Conservation (phyloP, 2,329 filamentous ascomycete species). For the Botrytis sinoallii region DNA sequence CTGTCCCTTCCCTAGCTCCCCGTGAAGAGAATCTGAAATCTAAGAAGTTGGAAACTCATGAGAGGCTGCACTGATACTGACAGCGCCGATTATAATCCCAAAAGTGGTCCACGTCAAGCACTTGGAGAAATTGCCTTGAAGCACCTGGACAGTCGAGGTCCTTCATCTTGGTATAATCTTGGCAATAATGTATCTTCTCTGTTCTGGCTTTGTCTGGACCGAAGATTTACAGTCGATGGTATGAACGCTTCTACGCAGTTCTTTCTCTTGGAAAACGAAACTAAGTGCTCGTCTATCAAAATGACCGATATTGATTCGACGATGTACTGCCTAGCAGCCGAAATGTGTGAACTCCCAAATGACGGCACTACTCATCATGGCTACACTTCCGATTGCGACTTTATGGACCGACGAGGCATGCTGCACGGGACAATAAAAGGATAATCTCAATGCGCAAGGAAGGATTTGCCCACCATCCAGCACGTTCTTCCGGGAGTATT, state of each 20-base stretch:
- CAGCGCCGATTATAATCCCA: accelerated
- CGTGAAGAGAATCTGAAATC: accelerated
- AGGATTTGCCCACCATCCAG: background rate
- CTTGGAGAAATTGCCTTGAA: background rate
- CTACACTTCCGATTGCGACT: too few species aligned
- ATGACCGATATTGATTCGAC: too few species aligned
- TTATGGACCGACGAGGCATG: background rate
- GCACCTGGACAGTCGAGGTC: background rate
- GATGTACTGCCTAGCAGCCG: too few species aligned
- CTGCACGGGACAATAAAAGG: background rate
- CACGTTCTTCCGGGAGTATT: background rate
- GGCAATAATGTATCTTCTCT: too few species aligned
- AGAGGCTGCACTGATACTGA: background rate
- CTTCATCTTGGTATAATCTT: too few species aligned
- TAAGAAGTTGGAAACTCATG: background rate
- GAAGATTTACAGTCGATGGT: too few species aligned
- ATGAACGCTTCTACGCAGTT: too few species aligned
- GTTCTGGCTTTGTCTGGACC: too few species aligned
- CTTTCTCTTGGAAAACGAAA: too few species aligned
- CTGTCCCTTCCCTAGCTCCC: background rate
- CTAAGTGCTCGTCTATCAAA: too few species aligned
- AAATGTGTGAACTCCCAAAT: too few species aligned
- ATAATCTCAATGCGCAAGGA: background rate
- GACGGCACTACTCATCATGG: too few species aligned
- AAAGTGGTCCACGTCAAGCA: background rate